Percentiles rank a stretch among this genome's conserved stretches.
Conservation (phyloP, 306 rosid genomes). For the Quercus aquifolioides region DNA sequence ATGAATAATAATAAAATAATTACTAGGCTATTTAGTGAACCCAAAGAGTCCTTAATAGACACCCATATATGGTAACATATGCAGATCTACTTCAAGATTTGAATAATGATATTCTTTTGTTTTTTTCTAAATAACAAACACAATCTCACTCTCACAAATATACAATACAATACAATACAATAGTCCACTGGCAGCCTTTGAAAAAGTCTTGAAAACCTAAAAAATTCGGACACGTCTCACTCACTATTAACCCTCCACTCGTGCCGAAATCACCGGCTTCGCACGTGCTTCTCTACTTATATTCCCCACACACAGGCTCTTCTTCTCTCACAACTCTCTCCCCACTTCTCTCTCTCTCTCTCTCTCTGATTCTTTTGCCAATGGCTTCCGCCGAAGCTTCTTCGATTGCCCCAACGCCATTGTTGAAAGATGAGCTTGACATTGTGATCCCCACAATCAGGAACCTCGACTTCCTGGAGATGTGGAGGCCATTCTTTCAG, state of each 20-base stretch:
- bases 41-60: too few relatives aligned
- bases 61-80: too few relatives aligned
- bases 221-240: conserved; percentile 39
- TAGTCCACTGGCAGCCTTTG: background rate
- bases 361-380: background rate
- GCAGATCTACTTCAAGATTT: too few relatives aligned
- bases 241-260: conserved; percentile 18
- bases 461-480: conserved; percentile 84
- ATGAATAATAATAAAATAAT: too few relatives aligned
- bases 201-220: conserved; percentile 30
- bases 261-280: conserved; percentile 35
- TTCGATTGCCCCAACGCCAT: conserved; percentile 23
- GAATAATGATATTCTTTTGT: too few relatives aligned
- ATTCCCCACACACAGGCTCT: background rate
- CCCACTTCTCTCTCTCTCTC: background rate
- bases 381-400: conserved; percentile 24
- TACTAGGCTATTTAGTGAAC: too few relatives aligned
- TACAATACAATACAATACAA: too few relatives aligned
- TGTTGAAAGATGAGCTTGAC: conserved; percentile 76
- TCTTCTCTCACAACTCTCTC: background rate
- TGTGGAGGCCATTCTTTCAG: conserved; percentile 84
- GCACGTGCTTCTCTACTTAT: conserved; percentile 29
- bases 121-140: too few relatives aligned
- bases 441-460: conserved; percentile 87
- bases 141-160: too few relatives aligned